Percentiles rank a stretch among this genome's conserved stretches.
Evolutionary conservation across 345 rosid genomes (phyloP).

Genomic region (Psidium friedrichsthalianum): DNA sequence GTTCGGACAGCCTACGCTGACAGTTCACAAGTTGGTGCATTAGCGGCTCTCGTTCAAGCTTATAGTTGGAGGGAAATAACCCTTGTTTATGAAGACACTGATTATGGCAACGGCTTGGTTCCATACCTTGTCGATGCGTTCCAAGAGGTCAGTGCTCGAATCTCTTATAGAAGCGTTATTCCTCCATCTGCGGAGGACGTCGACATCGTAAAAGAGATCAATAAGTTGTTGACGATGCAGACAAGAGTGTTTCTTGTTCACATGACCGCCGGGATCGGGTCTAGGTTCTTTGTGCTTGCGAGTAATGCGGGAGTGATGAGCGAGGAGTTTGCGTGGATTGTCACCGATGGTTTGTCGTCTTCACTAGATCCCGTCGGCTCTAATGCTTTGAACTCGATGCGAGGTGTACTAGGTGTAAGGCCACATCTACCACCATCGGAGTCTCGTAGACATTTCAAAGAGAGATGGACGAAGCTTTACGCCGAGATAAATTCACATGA

Average conservation of each 20-base stretch:
- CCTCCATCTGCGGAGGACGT: conserved; percentile 3
- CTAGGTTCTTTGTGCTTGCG: conserved; percentile 15
- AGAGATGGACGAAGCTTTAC: not conserved
- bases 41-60: conserved; percentile 9
- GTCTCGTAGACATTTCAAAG: not conserved
- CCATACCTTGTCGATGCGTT: conserved; percentile 17
- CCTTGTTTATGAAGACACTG: conserved; percentile 19
- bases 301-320: conserved; percentile 18
- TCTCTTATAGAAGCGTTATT: conserved; percentile 11
- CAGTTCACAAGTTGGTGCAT: conserved; percentile 16
- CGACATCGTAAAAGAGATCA: conserved; percentile 10
- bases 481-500: not conserved
- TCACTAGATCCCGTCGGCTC: not conserved
- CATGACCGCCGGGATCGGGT: conserved; percentile 14
- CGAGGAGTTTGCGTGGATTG: conserved; percentile 22
- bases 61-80: conserved; percentile 23
- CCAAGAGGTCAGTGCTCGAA: conserved; percentile 4
- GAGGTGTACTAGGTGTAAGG: conserved; percentile 6
- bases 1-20: conserved; percentile 16
- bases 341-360: conserved; percentile 11
- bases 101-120: conserved; percentile 19
- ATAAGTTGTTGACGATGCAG: conserved; percentile 14
- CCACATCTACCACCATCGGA: not conserved
- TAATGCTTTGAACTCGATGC: not conserved
- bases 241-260: conserved; percentile 30